Percentiles rank a stretch among this genome's conserved stretches.
phyloP scores from a whole-genome alignment of 1,284 basidiomycete genomes.

The Papiliotrema terrestris region DNA sequence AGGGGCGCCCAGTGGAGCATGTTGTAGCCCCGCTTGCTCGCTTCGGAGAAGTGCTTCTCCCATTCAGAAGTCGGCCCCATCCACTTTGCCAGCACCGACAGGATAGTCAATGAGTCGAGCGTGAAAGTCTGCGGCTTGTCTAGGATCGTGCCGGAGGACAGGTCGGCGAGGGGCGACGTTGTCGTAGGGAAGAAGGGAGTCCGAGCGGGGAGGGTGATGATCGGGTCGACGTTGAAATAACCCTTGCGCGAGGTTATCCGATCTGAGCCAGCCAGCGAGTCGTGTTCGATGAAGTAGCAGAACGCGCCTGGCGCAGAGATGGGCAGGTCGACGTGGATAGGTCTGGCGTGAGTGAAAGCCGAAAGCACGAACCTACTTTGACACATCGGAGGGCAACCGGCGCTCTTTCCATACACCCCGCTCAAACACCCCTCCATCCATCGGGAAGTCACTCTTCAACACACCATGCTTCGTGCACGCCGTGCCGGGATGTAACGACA shows the following conservation, averaged over 20 bases:
- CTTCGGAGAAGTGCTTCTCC: constrained; percentile 73
- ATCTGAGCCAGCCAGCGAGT: constrained; percentile 43
- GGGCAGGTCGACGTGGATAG: constrained; percentile 85
- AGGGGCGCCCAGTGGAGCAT: constrained; percentile 94
- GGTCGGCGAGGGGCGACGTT: constrained; percentile 49
- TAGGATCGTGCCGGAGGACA: constrained; percentile 54
- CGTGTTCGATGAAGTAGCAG: constrained; percentile 89
- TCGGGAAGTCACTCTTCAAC: constrained; percentile 90
- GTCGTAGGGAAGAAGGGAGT: constrained; percentile 59
- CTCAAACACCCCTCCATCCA: constrained; percentile 80
- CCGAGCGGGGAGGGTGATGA: constrained; percentile 69
- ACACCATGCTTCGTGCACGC: constrained; percentile 81
- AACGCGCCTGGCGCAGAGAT: constrained; percentile 94
- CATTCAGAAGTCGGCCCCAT: constrained; percentile 79
- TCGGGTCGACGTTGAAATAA: constrained; percentile 92
- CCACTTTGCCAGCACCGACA: constrained; percentile 93
- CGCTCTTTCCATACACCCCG: constrained; percentile 72
- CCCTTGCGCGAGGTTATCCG: constrained; percentile 76
- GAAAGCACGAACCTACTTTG: constrained; percentile 55
- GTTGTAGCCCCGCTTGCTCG: constrained; percentile 83
- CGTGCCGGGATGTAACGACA: constrained; percentile 83
- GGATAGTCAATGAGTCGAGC: constrained; percentile 76
- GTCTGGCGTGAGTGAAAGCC: constrained; percentile 51
- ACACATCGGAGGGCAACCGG: constrained; percentile 48
- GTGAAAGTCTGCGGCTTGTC: constrained; percentile 54